phyloP scores from a whole-genome alignment of 768 basidiomycete species.

The Suillus clintonianus region DNA sequence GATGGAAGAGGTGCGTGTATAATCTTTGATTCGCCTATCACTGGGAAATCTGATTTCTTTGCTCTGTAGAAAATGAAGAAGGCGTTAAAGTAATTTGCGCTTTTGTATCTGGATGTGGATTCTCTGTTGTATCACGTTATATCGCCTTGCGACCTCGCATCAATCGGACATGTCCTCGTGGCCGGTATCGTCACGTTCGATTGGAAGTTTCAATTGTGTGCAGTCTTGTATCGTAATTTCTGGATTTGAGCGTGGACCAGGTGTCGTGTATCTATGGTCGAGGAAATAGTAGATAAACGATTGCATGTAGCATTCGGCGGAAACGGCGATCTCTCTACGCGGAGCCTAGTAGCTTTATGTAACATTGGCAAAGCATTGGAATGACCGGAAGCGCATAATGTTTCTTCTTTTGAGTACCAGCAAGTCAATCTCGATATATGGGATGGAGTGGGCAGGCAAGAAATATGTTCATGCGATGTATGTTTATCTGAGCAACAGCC shows the following conservation, averaged over 20 bases:
- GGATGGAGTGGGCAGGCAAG: not conserved
- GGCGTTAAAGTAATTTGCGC: constrained; percentile 56
- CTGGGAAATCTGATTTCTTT: not conserved
- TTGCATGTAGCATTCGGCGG: not conserved
- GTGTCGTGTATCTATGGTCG: not conserved
- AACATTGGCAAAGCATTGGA: not conserved
- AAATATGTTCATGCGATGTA: no score
- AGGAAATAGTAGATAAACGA: not conserved
- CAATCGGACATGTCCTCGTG: not conserved
- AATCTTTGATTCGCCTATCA: not conserved
- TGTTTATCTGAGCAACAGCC: not conserved
- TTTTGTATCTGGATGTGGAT: not conserved
- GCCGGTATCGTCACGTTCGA: not conserved
- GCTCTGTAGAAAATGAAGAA: constrained; percentile 75
- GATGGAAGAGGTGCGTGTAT: constrained; percentile 81
- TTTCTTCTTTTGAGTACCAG: not conserved
- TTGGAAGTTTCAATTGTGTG: not conserved
- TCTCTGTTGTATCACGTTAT: not conserved
- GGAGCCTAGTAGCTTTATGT: not conserved
- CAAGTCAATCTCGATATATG: not conserved
- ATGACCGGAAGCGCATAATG: no score
- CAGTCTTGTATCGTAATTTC: not conserved
- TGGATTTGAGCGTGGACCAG: not conserved
- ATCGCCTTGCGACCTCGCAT: not conserved
- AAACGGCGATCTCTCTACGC: not conserved